A percentile compares a stretch with the other conserved stretches of the same genome.
phyloP scores from a whole-genome alignment of 2,329 filamentous ascomycete species.

The Diaporthe caulivora region DNA sequence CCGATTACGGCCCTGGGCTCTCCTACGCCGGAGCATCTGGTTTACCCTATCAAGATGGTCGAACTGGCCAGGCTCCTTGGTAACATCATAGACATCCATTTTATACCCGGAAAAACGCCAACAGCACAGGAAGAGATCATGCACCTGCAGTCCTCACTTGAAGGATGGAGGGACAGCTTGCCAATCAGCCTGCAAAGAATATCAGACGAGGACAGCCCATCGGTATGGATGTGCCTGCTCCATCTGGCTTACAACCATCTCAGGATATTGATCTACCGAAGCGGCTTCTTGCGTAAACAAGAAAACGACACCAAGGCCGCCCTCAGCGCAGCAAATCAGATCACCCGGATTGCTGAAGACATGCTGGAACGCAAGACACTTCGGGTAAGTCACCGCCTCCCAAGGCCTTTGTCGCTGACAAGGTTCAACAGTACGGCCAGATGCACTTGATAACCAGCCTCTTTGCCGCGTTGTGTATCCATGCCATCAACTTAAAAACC shows the following conservation, averaged over 20 bases:
- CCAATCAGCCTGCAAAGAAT: constrained; percentile 48
- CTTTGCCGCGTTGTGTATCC: constrained; percentile 54
- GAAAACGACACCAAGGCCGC: constrained; percentile 48
- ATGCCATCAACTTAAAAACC: constrained; percentile 52
- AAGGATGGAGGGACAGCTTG: constrained; percentile 51
- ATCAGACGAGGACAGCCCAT: constrained; percentile 50
- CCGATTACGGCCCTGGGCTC: constrained; percentile 46
- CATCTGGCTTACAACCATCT: constrained; percentile 54
- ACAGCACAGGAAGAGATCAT: constrained; percentile 46
- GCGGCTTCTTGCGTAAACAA: constrained; percentile 48
- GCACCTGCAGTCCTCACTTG: constrained; percentile 47
- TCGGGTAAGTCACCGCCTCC: constrained; percentile 19
- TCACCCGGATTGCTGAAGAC: constrained; percentile 54
- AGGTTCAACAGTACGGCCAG: constrained; percentile 51
- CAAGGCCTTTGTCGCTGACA: constrained; percentile 40
- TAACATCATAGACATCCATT: constrained; percentile 52
- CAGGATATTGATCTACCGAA: constrained; percentile 52
- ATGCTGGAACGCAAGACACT: constrained; percentile 46
- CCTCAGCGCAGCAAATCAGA: constrained; percentile 49
- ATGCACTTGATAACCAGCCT: constrained; percentile 55
- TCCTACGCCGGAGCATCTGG: constrained; percentile 49
- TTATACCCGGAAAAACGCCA: constrained; percentile 49
- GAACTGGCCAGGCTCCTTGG: constrained; percentile 50
- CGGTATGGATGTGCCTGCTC: constrained; percentile 52
- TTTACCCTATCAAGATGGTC: constrained; percentile 54